Evolutionary conservation across 2,329 filamentous ascomycete species (phyloP).

Genomic region (Metarhizium humberi): DNA sequence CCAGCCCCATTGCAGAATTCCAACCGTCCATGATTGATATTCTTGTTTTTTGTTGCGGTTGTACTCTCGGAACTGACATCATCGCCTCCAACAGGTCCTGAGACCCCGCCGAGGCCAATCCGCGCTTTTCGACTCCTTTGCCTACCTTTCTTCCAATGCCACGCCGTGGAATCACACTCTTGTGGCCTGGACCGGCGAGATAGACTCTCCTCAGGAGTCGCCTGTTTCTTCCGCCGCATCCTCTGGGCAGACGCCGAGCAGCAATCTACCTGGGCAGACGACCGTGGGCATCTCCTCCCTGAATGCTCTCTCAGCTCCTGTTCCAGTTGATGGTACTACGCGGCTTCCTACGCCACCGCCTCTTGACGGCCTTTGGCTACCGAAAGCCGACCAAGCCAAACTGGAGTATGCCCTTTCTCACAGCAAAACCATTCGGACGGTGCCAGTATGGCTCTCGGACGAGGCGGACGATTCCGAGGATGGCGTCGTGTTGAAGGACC

Average conservation of each 20-base stretch:
- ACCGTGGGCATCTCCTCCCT: conserved; percentile 45
- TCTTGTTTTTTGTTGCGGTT: background rate
- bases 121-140: conserved; percentile 84
- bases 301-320: conserved; percentile 70
- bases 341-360: conserved; percentile 48
- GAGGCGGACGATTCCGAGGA: conserved; percentile 57
- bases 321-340: conserved; percentile 58
- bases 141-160: conserved; percentile 74
- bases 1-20: background rate
- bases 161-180: conserved; percentile 86
- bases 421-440: conserved; percentile 65
- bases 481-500: conserved; percentile 69
- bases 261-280: conserved; percentile 13
- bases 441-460: conserved; percentile 85
- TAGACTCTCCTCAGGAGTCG: conserved; percentile 41
- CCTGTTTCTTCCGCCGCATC: conserved; percentile 38
- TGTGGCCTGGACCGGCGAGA: conserved; percentile 92
- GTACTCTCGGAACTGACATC: background rate
- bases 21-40: background rate
- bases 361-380: conserved; percentile 61
- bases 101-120: conserved; percentile 76
- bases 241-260: conserved; percentile 30
- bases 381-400: conserved; percentile 57
- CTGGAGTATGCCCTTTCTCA: conserved; percentile 67
- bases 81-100: conserved; percentile 48